Conservation (phyloP, 192 early-diverging fungal genomes). For the Entomortierella parvispora region DNA sequence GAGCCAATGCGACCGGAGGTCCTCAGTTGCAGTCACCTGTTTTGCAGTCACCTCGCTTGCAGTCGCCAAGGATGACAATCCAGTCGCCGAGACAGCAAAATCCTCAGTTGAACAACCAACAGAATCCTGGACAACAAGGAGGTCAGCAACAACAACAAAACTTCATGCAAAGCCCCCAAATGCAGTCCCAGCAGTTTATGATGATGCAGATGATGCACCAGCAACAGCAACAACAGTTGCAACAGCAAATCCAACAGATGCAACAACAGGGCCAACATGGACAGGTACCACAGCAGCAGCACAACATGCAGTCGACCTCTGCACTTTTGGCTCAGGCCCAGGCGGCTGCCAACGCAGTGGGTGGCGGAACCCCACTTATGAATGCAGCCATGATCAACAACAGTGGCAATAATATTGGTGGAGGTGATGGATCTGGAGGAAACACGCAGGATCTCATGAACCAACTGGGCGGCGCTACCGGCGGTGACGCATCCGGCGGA, state of each 20-base stretch:
- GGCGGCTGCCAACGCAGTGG: too few relatives aligned
- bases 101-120: slow-evolving; percentile 5
- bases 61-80: slow-evolving; percentile 40
- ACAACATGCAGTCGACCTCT: slow-evolving; percentile 29
- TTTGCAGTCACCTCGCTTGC: slow-evolving; percentile 27
- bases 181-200: slow-evolving; percentile 31
- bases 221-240: slow-evolving; percentile 1
- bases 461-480: too few relatives aligned
- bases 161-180: slow-evolving; percentile 34
- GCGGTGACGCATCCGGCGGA: too few relatives aligned
- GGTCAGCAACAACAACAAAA: slow-evolving; percentile 28
- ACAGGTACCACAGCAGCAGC: slow-evolving; percentile 19
- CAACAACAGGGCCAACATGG: slow-evolving; percentile 13
- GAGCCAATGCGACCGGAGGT: background rate
- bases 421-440: too few relatives aligned
- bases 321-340: slow-evolving; percentile 11
- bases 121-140: background rate
- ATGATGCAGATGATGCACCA: slow-evolving; percentile 31
- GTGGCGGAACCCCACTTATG: too few relatives aligned
- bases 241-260: slow-evolving; percentile 11
- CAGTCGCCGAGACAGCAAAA: slow-evolving; percentile 33
- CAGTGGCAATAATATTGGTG: too few relatives aligned
- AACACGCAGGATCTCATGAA: too few relatives aligned
- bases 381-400: too few relatives aligned
- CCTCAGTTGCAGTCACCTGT: slow-evolving; percentile 37